These are phyloP conservation scores for Kwoniella dejecticola DNA, from an alignment of 768 basidiomycete genomes.

Conservation along the genomic window DNA sequence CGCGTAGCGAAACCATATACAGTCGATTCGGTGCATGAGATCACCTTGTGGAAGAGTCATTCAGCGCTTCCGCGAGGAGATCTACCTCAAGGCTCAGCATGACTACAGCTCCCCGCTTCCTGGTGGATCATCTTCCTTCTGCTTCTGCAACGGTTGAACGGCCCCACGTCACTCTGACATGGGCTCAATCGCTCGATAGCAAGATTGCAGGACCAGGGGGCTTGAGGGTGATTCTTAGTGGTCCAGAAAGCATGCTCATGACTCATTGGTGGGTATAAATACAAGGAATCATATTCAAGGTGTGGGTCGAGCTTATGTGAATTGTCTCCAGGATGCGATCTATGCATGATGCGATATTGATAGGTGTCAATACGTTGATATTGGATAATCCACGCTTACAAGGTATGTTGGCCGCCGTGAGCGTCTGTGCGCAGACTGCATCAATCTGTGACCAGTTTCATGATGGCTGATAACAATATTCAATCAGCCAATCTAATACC, in stretches of 20 bases:
- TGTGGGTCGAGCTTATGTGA: not conserved
- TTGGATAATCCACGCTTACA: slow-evolving; percentile 96
- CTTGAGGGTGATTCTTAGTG: slow-evolving; percentile 77
- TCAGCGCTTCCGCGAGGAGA: too few relatives aligned
- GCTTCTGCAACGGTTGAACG: slow-evolving; percentile 9
- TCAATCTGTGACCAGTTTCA: not conserved
- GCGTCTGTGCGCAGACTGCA: not conserved
- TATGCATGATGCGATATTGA: slow-evolving; percentile 87
- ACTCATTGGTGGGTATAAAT: slow-evolving; percentile 75
- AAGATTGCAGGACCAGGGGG: slow-evolving; percentile 79
- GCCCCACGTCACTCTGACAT: slow-evolving; percentile 57
- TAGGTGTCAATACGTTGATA: slow-evolving; percentile 85
- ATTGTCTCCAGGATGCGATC: slow-evolving; percentile 72
- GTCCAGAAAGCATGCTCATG: slow-evolving; percentile 84
- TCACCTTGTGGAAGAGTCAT: too few relatives aligned
- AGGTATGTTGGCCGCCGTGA: slow-evolving; percentile 63
- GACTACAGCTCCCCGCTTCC: slow-evolving; percentile 3
- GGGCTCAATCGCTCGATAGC: slow-evolving; percentile 64
- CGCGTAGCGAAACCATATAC: too few relatives aligned
- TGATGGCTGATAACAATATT: not conserved
- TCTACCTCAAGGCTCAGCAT: too few relatives aligned
- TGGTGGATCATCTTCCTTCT: slow-evolving; percentile 6
- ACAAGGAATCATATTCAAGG: not conserved
- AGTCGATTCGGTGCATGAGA: too few relatives aligned
- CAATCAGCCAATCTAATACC: slow-evolving; percentile 50